Evolutionary conservation across 306 rosid species (phyloP).

Genomic region (Fragaria ananassa): DNA sequence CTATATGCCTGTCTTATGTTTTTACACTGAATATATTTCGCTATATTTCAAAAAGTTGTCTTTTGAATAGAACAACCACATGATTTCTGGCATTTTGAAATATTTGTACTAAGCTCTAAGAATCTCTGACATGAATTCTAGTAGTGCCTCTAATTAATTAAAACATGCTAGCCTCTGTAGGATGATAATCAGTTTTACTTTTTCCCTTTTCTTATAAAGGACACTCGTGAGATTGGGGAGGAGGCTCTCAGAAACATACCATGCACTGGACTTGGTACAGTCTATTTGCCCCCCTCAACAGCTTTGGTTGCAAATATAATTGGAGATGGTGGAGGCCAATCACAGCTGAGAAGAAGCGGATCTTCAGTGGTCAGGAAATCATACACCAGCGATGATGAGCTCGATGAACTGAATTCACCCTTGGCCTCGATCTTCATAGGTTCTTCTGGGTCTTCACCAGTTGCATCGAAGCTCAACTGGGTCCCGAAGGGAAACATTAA

Average conservation of each 20-base stretch:
- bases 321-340: slow-evolving; percentile 55
- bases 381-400: slow-evolving; percentile 91
- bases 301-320: slow-evolving; percentile 45
- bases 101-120: neutral
- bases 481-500: slow-evolving; percentile 35
- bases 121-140: neutral
- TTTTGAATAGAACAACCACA: neutral
- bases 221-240: slow-evolving; percentile 41
- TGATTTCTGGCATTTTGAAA: neutral
- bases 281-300: slow-evolving; percentile 62
- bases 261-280: slow-evolving; percentile 61
- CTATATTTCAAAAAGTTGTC: neutral
- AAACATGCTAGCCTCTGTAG: neutral
- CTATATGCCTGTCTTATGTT: slow-evolving; percentile 6
- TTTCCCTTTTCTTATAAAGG: slow-evolving; percentile 42
- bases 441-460: slow-evolving; percentile 36
- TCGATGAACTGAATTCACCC: slow-evolving; percentile 81
- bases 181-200: slow-evolving; percentile 1
- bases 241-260: slow-evolving; percentile 59
- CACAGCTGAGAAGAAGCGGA: slow-evolving; percentile 70
- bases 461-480: slow-evolving; percentile 42
- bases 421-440: slow-evolving; percentile 51
- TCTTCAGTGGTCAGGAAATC: slow-evolving; percentile 81
- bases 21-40: neutral
- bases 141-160: neutral